Percentiles rank a stretch among this genome's conserved stretches.
Evolutionary conservation across 495 filamentous ascomycete genomes (phyloP).

Genomic region (Hyaloscypha bicolor): DNA sequence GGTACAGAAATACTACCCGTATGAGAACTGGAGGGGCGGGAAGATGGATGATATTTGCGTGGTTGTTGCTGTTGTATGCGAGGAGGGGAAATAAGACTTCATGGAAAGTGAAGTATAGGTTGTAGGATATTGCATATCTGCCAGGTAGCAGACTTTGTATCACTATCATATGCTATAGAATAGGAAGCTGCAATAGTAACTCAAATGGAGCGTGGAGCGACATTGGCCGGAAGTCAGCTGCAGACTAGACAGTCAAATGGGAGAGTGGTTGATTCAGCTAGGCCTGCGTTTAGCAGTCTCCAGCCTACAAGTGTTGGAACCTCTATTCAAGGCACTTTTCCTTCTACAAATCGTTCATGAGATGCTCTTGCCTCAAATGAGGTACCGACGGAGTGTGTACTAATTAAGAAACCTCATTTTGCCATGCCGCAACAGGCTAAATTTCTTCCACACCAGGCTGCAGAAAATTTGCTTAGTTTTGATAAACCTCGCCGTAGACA

Average conservation of each 20-base stretch:
- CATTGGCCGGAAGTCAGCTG: neutral
- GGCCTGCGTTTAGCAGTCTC: neutral
- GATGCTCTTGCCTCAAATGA: too few relatives aligned
- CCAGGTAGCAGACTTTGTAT: conserved; percentile 7
- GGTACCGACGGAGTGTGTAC: too few relatives aligned
- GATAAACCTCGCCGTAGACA: too few relatives aligned
- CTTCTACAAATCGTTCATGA: too few relatives aligned
- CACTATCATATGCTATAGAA: conserved; percentile 10
- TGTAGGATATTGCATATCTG: conserved; percentile 4
- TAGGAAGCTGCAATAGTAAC: conserved; percentile 9
- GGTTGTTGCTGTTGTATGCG: conserved; percentile 71
- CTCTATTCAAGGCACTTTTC: neutral
- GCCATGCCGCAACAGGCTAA: too few relatives aligned
- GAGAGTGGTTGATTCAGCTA: neutral
- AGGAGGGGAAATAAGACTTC: conserved; percentile 37
- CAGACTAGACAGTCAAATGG: neutral
- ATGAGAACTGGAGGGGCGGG: conserved; percentile 82
- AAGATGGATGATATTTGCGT: conserved; percentile 92
- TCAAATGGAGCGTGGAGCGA: neutral
- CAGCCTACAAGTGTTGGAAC: neutral
- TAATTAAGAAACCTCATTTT: too few relatives aligned
- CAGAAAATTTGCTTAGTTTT: too few relatives aligned
- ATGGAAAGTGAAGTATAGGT: neutral
- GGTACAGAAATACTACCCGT: conserved; percentile 80
- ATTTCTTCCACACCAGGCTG: too few relatives aligned